phyloP scores from a whole-genome alignment of 306 rosid genomes.

The Sicyos edulis region DNA sequence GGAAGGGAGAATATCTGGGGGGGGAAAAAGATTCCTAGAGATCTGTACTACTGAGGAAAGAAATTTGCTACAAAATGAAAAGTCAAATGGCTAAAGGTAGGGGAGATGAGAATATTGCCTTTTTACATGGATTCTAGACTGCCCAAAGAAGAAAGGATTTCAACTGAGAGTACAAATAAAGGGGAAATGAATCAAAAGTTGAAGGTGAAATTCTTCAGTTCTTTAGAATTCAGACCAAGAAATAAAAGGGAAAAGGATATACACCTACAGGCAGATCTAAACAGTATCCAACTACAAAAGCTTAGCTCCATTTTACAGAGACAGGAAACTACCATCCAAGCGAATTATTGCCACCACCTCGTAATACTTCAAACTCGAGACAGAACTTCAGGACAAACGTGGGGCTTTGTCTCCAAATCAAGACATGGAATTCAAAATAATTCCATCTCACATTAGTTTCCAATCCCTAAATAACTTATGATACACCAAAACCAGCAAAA shows the following conservation, averaged over 20 bases:
- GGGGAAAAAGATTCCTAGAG: not conserved
- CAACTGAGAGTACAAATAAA: too few relatives aligned
- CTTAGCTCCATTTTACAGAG: not conserved
- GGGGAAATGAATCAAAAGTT: not conserved
- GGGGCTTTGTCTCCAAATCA: not conserved
- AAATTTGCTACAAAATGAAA: not conserved
- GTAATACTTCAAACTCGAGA: not conserved
- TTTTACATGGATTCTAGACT: not conserved
- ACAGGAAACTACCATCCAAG: not conserved
- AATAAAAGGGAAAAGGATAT: not conserved
- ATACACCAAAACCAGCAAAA: not conserved
- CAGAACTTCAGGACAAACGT: not conserved
- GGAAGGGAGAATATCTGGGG: not conserved
- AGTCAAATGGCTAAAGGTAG: not conserved
- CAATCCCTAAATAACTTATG: not conserved
- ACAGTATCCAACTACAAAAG: not conserved
- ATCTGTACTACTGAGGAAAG: not conserved
- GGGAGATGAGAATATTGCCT: not conserved
- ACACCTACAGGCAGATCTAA: not conserved
- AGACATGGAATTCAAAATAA: not conserved
- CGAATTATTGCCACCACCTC: not conserved
- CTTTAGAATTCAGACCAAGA: not conserved
- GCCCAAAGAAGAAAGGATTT: not conserved
- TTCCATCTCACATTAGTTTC: not conserved
- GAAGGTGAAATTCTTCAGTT: slow-evolving; percentile 1